Base-by-base conservation (phyloP, 192 early-diverging fungal genomes). In the Geosiphon pyriformis region DNA sequence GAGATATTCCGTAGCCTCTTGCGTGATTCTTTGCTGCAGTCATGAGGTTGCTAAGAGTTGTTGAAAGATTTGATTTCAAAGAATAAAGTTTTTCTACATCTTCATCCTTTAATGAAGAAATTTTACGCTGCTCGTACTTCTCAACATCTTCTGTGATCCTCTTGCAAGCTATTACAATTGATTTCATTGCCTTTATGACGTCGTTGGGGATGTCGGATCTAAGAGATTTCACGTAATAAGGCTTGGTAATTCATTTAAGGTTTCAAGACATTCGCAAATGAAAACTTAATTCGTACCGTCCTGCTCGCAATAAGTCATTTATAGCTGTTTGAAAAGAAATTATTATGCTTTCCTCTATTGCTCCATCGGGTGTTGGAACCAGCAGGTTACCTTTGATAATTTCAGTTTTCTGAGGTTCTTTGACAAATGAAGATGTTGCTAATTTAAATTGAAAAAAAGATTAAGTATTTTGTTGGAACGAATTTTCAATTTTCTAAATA, bases 61-160 rank as follows among this genome's bases (percentile, higher is more conserved):
- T 66, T 4, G 88, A 90, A 12, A 94, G 76, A 30, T 79, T 72
- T 30, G 83, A 70, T 69, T 91, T 92, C 35, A 82, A 68, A 3
- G 73, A 70, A 34, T 74, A 69, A 25, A 92, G 63, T 1, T 71
- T 62, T 7, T 85, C 77, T 29, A 78, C 79, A 25, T 81, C 76
- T 29, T 83, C 75, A 11, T 61, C 35, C 15, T 72, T 55, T 15
- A 94, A 74, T 17, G 72, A 77, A 68, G 78, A 76, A 3, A 63
- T 34, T 30, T 67, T 69, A 25, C 70, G 71, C 30, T 79, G 71
- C 68, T 90, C 82, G 49, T 88, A 87, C 10, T 73, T 75, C 34
- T 92, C 88, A 7, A 90, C 83, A 49, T 98, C 91, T 37, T 92
- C 90, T 0, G 86, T 89, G 49, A 98, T 89, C 58, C 82, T 78